Percentiles rank a stretch among this genome's conserved stretches.
These are phyloP conservation scores for Combretum micranthum DNA, from an alignment of 345 rosid species.

Conservation along the genomic window DNA sequence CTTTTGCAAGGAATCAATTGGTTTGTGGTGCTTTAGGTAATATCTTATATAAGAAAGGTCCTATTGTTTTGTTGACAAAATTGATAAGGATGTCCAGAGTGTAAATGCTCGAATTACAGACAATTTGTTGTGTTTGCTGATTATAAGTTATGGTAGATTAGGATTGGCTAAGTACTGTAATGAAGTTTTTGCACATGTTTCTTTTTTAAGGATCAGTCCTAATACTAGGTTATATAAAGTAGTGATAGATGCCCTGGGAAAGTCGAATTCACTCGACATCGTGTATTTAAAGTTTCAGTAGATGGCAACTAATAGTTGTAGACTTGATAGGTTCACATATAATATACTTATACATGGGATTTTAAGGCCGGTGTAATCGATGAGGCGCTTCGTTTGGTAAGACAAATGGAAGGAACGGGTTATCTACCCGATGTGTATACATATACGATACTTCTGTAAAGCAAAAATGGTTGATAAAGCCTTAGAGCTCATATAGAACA, in stretches of 20 bases:
- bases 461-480: slow-evolving; percentile 68
- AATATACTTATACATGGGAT: slow-evolving; percentile 88
- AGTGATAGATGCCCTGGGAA: slow-evolving; percentile 73
- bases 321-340: slow-evolving; percentile 82
- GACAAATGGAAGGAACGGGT: slow-evolving; percentile 77
- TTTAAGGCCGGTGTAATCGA: slow-evolving; percentile 66
- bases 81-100: slow-evolving; percentile 50
- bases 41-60: slow-evolving; percentile 52
- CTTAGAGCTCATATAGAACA: slow-evolving; percentile 35
- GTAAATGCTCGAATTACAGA: slow-evolving; percentile 55
- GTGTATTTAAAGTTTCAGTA: slow-evolving; percentile 91
- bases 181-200: slow-evolving; percentile 77
- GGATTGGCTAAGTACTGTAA: slow-evolving; percentile 79
- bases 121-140: slow-evolving; percentile 63
- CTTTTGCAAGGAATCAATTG: slow-evolving; percentile 45
- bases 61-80: slow-evolving; percentile 62
- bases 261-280: slow-evolving; percentile 71
- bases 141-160: slow-evolving; percentile 85
- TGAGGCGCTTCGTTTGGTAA: slow-evolving; percentile 74
- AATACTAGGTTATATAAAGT: slow-evolving; percentile 84
- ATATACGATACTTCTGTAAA: slow-evolving; percentile 62
- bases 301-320: slow-evolving; percentile 70
- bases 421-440: slow-evolving; percentile 66
- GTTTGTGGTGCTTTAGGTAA: slow-evolving; percentile 43
- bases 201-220: slow-evolving; percentile 61